Evolutionary conservation across 345 rosid genomes (phyloP).

Genomic region (Trapa incisa): DNA sequence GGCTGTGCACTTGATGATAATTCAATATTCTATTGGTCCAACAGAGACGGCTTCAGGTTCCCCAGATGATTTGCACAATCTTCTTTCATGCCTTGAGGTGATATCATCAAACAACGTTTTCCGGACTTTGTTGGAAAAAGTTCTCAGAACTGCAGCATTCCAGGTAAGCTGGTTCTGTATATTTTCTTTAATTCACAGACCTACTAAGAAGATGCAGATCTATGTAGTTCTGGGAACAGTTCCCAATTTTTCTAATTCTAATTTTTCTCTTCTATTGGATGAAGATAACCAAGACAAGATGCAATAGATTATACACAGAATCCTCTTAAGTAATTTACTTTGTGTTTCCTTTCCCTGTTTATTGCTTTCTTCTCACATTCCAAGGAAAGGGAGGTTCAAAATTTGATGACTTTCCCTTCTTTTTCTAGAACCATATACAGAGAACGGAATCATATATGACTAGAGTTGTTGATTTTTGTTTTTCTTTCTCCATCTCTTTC

Average conservation of each 20-base stretch:
- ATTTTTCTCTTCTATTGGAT: background rate
- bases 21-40: constrained; percentile 47
- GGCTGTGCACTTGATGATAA: constrained; percentile 78
- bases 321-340: background rate
- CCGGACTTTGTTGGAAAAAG: constrained; percentile 67
- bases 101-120: constrained; percentile 68
- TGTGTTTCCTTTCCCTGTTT: background rate
- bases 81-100: constrained; percentile 61
- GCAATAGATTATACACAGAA: background rate
- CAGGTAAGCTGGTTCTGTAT: constrained; percentile 33
- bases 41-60: constrained; percentile 43
- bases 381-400: background rate
- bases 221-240: background rate
- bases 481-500: background rate
- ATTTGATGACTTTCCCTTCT: background rate
- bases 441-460: background rate
- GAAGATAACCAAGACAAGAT: background rate
- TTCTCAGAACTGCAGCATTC: constrained; percentile 76
- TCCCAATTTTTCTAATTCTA: background rate
- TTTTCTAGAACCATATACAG: background rate
- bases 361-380: background rate
- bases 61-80: constrained; percentile 47
- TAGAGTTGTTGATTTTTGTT: background rate
- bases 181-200: too few species aligned
- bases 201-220: background rate